These are phyloP conservation scores for Lagenidium sp. DNA, from an alignment of 352 stramenopile species.

Conservation along the genomic window DNA sequence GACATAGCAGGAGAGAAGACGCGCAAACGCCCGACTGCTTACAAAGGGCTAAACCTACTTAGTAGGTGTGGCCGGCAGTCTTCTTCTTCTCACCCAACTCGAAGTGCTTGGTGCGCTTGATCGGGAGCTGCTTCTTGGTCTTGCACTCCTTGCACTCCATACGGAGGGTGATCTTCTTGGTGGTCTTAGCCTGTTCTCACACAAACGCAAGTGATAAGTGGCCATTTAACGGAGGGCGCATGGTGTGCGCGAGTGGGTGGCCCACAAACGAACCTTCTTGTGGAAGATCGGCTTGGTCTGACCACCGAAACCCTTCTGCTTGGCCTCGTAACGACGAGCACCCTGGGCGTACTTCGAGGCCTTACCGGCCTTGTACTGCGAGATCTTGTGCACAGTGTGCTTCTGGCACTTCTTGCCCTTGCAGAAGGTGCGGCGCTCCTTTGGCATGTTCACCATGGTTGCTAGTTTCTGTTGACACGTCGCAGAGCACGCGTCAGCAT, in stretches of 20 bases:
- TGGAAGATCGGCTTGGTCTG: slow-evolving; percentile 99
- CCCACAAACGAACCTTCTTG: slow-evolving; percentile 93
- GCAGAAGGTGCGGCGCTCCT: slow-evolving; percentile 99
- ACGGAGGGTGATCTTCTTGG: slow-evolving; percentile 95
- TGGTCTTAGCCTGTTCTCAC: slow-evolving; percentile 93
- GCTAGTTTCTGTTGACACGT: slow-evolving; percentile 44
- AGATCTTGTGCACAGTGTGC: slow-evolving; percentile 99
- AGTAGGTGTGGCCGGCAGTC: slow-evolving; percentile 95
- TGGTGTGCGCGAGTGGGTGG: no score
- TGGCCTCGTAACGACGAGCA: slow-evolving; percentile 97
- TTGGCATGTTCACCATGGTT: slow-evolving; percentile 99
- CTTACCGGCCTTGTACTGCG: slow-evolving; percentile 99
- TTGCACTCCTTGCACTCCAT: slow-evolving; percentile 99
- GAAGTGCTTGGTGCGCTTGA: slow-evolving; percentile 99
- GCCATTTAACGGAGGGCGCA: no score
- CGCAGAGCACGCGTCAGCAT: not conserved
- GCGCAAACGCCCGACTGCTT: no score
- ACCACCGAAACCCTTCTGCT: slow-evolving; percentile 99
- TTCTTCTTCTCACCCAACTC: slow-evolving; percentile 99
- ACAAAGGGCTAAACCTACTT: no score
- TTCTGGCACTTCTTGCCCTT: slow-evolving; percentile 99
- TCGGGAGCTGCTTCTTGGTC: slow-evolving; percentile 97
- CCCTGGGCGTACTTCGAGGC: slow-evolving; percentile 99
- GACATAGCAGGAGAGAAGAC: slow-evolving; percentile 24
- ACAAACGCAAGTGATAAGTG: not conserved